Base-by-base conservation (phyloP, 345 rosid genomes). In the Linum tenue region DNA sequence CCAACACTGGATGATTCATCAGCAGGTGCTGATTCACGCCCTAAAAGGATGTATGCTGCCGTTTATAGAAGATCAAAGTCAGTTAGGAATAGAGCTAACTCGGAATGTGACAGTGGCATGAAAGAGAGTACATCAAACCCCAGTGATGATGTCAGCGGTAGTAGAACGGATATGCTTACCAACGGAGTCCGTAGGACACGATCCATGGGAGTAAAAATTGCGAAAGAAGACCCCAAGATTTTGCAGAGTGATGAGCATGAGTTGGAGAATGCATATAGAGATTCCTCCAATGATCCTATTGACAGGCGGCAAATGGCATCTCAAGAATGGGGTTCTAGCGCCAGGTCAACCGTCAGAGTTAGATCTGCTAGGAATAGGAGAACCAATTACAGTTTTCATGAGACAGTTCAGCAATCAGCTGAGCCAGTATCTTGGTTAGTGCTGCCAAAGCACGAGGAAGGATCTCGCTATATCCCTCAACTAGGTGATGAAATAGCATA, bases 401-500 rank as follows among this genome's bases (percentile, higher is more conserved):
- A 89, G 67, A 68, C 73, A 31, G 80, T 83, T 75, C 78, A 74
- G 60, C 91, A 80, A 64, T 67, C 86, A 10, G 63, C 66, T 37
- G 89, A 83, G 70, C 82, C 78, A 74, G 79, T 73, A 16, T 85
- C 97, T 7, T 95, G 99, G 99, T 77, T 95, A 72, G 80, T 90
- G 83, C 67, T 95, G 73, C 79, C 87, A 63, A 73, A 70, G 63
- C 91, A 89, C 48, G 96, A 88, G 76, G 90, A 95, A 78, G 97
- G 97, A 42, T 83, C 87, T 44, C 92, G 85, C 58, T 95, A 87
- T 75, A 91, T 91, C 73, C 99, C 99, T 37, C 99, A 95, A 66
- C 83, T 64, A 63, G 95, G 95, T 72, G 99, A 95, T 76, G 87
- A 86, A 72, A 77, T 89, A 64, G 95, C 76, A 42, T 95, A 95